Base-by-base conservation (phyloP, 2,329 filamentous ascomycete genomes). In the Fusarium hainanense region DNA sequence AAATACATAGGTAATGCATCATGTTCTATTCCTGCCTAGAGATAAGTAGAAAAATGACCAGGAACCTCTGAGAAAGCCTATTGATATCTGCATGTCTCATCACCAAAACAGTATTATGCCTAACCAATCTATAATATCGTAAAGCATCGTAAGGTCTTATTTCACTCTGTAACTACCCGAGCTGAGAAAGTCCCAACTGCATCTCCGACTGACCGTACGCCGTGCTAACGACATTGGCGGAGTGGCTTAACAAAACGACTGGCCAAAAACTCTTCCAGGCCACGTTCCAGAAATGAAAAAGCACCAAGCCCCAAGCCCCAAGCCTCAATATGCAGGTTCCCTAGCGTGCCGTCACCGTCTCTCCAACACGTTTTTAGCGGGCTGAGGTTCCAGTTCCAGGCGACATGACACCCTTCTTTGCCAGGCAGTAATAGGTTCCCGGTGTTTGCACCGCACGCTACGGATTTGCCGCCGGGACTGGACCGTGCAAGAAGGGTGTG, bases 351-450 rank as follows among this genome's bases (percentile, higher is more conserved):
- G 46, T 50, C 32, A 58, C 46, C 56, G 25, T 44, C n/a, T 52
- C 54, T 70, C 67, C 46, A 68, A 52, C 54, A 58, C 30, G 28
- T 57, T 63, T 56, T 63, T 49, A 28, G 40, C 54, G 58, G 67
- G 58, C 58, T 70, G 68, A 70, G 30, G 63, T 63, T 58, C 58
- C 54, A 68, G 58, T 63, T 58, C 58, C 54, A 68, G 58, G 58
- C 59, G 57, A 55, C 20, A 51, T 56, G 30, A 50, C 21, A 28
- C 41, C 23, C 30, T 28, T 48, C 48, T 32, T 55, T 4, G 34
- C 34, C 4, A 3, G 2, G 28, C 3, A 18, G 32, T 37, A 37
- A 37, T 32, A 28, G 50, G 50, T 21, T 47, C 32, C 40, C 42
- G 48, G 51, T 67, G 63, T 66, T 63, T 68, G 64, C 64, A 40